These are phyloP conservation scores for Cyphellophora attinorum DNA, from an alignment of 2,329 filamentous ascomycete species.

Conservation along the genomic window DNA sequence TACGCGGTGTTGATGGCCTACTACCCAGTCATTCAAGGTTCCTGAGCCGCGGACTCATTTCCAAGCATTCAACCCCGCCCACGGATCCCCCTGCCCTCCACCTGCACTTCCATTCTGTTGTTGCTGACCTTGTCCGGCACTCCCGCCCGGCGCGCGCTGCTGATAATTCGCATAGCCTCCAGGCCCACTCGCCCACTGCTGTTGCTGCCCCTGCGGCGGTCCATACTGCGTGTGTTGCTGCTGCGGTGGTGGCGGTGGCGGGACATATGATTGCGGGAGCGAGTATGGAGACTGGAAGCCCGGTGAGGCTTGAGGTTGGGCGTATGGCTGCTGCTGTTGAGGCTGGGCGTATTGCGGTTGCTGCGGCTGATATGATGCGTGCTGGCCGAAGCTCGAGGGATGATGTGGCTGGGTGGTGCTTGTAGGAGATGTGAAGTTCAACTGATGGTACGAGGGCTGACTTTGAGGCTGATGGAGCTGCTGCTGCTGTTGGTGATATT, in stretches of 20 bases:
- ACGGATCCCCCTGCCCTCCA: constrained; percentile 44
- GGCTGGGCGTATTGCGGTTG: constrained; percentile 36
- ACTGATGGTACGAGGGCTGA: constrained; percentile 8
- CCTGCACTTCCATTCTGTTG: not conserved
- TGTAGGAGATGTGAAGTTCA: constrained; percentile 15
- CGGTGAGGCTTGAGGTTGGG: constrained; percentile 25
- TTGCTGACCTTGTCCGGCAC: constrained; percentile 6
- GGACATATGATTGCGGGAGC: constrained; percentile 55
- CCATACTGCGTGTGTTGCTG: constrained; percentile 50
- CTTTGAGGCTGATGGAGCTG: constrained; percentile 6
- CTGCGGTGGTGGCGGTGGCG: constrained; percentile 57
- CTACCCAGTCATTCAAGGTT: too few species aligned
- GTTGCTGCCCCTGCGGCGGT: constrained; percentile 9
- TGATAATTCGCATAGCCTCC: constrained; percentile 41
- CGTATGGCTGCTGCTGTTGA: constrained; percentile 33
- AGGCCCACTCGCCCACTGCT: constrained; percentile 36
- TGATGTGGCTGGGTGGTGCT: constrained; percentile 20
- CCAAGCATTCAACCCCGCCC: constrained; percentile 62
- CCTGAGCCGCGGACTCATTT: too few species aligned
- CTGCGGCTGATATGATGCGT: constrained; percentile 24
- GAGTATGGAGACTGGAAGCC: constrained; percentile 29
- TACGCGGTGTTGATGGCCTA: too few species aligned
- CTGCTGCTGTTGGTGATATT: constrained; percentile 2
- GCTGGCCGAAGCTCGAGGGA: constrained; percentile 34
- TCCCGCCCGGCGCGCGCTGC: constrained; percentile 18